Base-by-base conservation (phyloP, 2,329 filamentous ascomycete species). In the Conoideocrella luteorostrata region DNA sequence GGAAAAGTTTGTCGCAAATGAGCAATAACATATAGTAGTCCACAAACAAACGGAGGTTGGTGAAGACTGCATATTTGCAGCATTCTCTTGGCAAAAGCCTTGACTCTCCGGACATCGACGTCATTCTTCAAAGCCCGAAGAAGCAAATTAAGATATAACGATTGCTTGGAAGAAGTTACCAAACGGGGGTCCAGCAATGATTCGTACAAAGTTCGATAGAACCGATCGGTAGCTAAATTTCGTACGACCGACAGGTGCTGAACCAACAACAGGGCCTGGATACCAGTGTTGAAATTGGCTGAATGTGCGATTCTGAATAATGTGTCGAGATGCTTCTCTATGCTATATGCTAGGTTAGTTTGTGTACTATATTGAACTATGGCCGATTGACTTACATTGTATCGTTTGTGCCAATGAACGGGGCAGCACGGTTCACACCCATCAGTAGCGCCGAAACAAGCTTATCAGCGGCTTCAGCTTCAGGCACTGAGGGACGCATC, bases 271-370 rank as follows among this genome's bases (percentile, higher is more conserved):
- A 98, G 77, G 26, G 93, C 91, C 65, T 98, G 93, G 29, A 98
- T 88, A 60, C 89, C 93, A 1, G 93, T 98, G 68, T 97, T 98
- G 76, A 98, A 97, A 65, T 98, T 98, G 45, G 91, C 88, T 1
- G 91, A 97, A 66, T 98, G 93, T 0, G 93, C 95, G 56, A 98
- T 93, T 56, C 82, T 84, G 75, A 96, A 98, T 21, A 98, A 76
- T 3, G 91, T 96, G 60, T 97, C 86, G 45, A 98, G 78, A 58
- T 98, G 91, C 46, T 84, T 82, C 57, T 94, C 87, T 52, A 97
- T 79, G 20, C 82, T 86, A 43, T 43, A 4, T 34, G 20, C 36
- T 20, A 12, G 24, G 18, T 43, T 61, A 43, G 55, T 52, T 39
- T 41, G 22, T 11, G 33, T 23, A 17, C 7, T 22, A 12, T 20